phyloP scores from a whole-genome alignment of 2,329 filamentous ascomycete species.

The Ceratocystis variospora region DNA sequence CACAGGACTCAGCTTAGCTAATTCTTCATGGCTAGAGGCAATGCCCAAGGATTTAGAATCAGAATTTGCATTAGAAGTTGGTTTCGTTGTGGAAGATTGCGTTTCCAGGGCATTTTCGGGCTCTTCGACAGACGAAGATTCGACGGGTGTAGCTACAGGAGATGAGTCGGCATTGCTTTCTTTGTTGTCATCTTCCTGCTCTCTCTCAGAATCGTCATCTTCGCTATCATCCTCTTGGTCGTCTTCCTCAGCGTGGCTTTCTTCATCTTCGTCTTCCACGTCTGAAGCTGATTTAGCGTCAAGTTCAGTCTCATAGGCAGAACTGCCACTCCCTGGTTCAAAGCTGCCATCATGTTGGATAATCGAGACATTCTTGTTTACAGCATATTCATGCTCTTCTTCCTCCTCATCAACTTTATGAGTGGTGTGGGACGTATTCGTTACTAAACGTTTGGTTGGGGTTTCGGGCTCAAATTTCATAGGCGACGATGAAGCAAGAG shows the following conservation, averaged over 20 bases:
- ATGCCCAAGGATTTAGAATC: neutral
- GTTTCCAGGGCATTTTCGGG: neutral
- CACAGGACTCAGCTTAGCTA: neutral
- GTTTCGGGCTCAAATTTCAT: neutral
- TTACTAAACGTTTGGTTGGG: neutral
- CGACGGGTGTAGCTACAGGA: neutral
- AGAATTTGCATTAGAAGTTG: neutral
- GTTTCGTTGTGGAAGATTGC: constrained; percentile 1
- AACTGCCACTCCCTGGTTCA: neutral
- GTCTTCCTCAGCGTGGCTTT: neutral
- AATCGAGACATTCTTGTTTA: constrained; percentile 14
- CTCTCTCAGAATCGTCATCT: neutral
- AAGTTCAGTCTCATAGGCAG: neutral
- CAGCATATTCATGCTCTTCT: neutral
- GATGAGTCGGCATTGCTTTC: neutral
- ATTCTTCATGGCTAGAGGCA: neutral
- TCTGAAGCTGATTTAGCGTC: neutral
- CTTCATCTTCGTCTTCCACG: neutral
- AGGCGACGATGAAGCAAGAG: neutral
- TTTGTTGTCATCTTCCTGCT: neutral
- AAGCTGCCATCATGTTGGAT: constrained; percentile 1
- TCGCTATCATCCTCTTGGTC: neutral
- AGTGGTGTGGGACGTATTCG: neutral
- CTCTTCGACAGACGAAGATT: neutral
- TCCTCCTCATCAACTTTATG: constrained; percentile 9